Evolutionary conservation across 2,329 filamentous ascomycete genomes (phyloP).

Genomic region (Arthrobotrys iridis): DNA sequence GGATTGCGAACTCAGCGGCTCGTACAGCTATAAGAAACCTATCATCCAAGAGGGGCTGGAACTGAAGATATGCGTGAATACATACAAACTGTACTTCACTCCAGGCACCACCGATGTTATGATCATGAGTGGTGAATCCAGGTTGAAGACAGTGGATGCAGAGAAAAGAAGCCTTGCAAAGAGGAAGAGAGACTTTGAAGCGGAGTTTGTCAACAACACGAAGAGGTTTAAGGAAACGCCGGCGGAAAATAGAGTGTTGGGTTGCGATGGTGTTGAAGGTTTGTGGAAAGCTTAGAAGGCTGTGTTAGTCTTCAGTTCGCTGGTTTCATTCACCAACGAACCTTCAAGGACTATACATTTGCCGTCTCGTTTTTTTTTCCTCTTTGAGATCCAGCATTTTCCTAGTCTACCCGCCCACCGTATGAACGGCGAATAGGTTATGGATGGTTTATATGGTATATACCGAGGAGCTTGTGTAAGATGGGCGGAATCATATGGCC

Average conservation of each 20-base stretch:
- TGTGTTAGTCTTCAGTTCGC: neutral
- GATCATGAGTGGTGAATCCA: constrained; percentile 65
- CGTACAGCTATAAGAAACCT: constrained; percentile 48
- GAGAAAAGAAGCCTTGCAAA: constrained; percentile 61
- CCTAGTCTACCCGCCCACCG: neutral
- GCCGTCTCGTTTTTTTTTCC: neutral
- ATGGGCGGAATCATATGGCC: neutral
- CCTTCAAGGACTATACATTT: neutral
- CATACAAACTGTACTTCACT: constrained; percentile 81
- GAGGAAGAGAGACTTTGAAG: constrained; percentile 65
- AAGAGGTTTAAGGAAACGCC: constrained; percentile 64
- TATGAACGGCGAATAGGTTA: too few species aligned
- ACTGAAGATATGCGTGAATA: constrained; percentile 79
- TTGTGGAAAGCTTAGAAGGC: constrained; percentile 40
- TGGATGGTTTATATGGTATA: neutral
- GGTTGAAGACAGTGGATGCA: constrained; percentile 57
- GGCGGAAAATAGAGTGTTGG: constrained; percentile 29
- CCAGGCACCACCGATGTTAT: constrained; percentile 72
- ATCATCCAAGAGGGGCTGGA: constrained; percentile 71
- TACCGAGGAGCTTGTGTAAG: neutral
- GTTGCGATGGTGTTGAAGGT: constrained; percentile 20
- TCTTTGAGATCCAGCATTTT: neutral
- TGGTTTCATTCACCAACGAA: neutral
- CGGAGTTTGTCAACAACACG: constrained; percentile 67
- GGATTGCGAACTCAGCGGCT: constrained; percentile 67